Percentiles rank a stretch among this genome's conserved stretches.
Conservation (phyloP, 306 rosid genomes). For the Medicago truncatula region DNA sequence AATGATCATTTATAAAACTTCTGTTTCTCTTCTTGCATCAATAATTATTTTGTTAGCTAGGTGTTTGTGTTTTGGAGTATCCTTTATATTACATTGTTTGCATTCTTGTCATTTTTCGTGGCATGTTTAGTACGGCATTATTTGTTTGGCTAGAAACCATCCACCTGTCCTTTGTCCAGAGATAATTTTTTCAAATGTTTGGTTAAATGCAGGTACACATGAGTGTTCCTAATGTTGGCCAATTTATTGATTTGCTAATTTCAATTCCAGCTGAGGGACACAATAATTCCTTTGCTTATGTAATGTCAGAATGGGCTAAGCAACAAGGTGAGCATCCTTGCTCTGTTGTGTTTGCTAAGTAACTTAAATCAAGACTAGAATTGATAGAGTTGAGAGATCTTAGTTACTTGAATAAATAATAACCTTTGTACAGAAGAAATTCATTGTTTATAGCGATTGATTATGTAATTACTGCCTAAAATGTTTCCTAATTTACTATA, state of each 20-base stretch:
- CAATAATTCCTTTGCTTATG: conserved; percentile 72
- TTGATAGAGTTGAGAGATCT: not conserved
- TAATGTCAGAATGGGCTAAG: conserved; percentile 94
- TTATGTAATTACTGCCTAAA: not conserved
- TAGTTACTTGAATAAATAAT: not conserved
- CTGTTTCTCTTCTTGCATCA: not conserved
- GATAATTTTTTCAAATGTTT: conserved; percentile 35
- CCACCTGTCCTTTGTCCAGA: not conserved
- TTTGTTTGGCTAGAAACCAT: conserved; percentile 28
- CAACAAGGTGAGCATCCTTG: conserved; percentile 74
- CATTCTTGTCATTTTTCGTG: conserved; percentile 3
- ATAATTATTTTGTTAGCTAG: not conserved
- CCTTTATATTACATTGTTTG: not conserved
- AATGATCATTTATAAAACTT: conserved; percentile 30
- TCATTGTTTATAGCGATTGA: not conserved
- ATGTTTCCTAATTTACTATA: not conserved
- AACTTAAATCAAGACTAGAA: not conserved
- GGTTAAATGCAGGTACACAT: conserved; percentile 75
- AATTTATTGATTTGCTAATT: conserved; percentile 80
- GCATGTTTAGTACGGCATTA: conserved; percentile 7
- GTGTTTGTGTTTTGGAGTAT: conserved; percentile 9
- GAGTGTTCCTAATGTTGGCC: conserved; percentile 87
- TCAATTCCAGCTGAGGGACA: conserved; percentile 78
- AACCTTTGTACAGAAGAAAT: not conserved
- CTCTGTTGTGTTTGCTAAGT: conserved; percentile 26